Percentiles rank a stretch among this genome's conserved stretches.
phyloP scores from a whole-genome alignment of 257 asterid genomes.

The Nicotiana benthamiana region DNA sequence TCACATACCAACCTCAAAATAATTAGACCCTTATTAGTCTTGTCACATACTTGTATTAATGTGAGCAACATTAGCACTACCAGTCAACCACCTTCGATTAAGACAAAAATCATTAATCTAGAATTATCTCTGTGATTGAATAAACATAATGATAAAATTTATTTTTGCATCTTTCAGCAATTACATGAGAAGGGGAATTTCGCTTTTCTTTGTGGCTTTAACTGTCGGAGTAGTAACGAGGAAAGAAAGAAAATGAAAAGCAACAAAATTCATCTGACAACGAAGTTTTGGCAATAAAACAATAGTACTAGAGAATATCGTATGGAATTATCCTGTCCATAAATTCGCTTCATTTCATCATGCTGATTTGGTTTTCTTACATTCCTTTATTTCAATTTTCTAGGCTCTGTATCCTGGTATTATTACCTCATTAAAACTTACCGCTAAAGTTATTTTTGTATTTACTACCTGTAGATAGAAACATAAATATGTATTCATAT shows the following conservation, averaged over 20 bases:
- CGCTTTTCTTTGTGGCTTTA: background rate
- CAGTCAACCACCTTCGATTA: background rate
- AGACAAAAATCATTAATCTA: background rate
- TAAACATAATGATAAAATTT: too few species aligned
- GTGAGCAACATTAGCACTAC: background rate
- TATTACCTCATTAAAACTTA: background rate
- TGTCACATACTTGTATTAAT: background rate
- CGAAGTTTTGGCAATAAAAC: background rate
- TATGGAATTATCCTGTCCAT: background rate
- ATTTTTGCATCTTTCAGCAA: background rate
- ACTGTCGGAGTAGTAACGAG: background rate
- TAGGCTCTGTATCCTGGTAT: background rate
- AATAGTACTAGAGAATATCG: background rate
- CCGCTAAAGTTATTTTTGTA: background rate
- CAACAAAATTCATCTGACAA: background rate
- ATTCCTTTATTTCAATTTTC: background rate
- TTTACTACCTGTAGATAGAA: too few species aligned
- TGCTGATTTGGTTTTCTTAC: background rate
- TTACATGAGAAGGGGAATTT: too few species aligned
- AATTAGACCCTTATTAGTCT: too few species aligned
- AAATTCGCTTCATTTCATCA: background rate
- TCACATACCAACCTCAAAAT: background rate
- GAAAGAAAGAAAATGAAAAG: background rate
- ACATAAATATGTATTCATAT: too few species aligned
- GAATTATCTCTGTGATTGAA: background rate